Percentiles rank a stretch among this genome's conserved stretches.
Conservation (phyloP, 2,329 filamentous ascomycete genomes). For the Lachnellula occidentalis region DNA sequence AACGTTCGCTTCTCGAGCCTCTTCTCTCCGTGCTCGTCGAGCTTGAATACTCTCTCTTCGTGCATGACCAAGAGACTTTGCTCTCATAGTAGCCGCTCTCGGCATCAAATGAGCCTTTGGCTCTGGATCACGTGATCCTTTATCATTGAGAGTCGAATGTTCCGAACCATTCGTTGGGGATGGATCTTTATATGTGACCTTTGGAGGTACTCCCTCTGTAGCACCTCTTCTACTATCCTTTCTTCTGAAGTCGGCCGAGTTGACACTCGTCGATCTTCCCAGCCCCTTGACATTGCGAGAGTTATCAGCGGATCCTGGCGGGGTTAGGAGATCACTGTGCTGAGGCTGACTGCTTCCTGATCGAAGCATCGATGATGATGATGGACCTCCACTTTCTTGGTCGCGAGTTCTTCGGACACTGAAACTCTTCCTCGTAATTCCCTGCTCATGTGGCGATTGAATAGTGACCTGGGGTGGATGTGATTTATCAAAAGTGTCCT, state of each 20-base stretch:
- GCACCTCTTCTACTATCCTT: constrained; percentile 52
- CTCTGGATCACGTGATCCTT: constrained; percentile 36
- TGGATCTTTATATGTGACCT: constrained; percentile 53
- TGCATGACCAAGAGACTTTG: constrained; percentile 85
- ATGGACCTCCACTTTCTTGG: constrained; percentile 41
- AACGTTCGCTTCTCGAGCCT: constrained; percentile 68
- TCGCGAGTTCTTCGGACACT: constrained; percentile 64
- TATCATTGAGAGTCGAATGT: constrained; percentile 54
- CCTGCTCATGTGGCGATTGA: constrained; percentile 68
- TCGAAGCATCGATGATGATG: constrained; percentile 42
- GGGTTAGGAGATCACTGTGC: constrained; percentile 72
- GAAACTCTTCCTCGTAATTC: constrained; percentile 76
- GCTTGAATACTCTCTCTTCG: constrained; percentile 89
- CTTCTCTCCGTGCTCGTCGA: constrained; percentile 68
- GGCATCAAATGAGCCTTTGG: constrained; percentile 47
- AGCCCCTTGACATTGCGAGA: constrained; percentile 63
- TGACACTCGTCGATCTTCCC: constrained; percentile 85
- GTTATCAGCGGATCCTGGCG: constrained; percentile 59
- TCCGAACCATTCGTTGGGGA: constrained; percentile 76
- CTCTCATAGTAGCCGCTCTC: constrained; percentile 61
- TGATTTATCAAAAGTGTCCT: constrained; percentile 54
- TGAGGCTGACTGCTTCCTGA: constrained; percentile 63
- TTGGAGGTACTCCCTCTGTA: constrained; percentile 47
- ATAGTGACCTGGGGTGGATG: constrained; percentile 71
- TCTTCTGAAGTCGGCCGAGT: constrained; percentile 74